Percentiles rank a stretch among this genome's conserved stretches.
phyloP scores from a whole-genome alignment of 2,329 filamentous ascomycete species.

The Ustilaginoidea virens region DNA sequence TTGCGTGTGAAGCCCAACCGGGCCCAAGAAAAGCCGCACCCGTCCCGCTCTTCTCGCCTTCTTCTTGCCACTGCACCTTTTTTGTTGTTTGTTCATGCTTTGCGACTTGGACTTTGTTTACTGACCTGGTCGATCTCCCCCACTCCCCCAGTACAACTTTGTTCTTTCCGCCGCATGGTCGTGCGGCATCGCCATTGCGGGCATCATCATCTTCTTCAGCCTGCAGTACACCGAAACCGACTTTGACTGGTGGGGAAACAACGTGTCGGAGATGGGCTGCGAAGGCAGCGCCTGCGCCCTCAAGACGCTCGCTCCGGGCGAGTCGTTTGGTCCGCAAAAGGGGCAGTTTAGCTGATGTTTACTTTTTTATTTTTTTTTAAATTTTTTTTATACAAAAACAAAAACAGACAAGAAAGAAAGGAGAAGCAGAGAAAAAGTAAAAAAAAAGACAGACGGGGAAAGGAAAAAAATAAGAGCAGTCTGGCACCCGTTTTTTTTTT shows the following conservation, averaged over 20 bases:
- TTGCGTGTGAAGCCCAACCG: too few species aligned
- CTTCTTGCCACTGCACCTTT: too few species aligned
- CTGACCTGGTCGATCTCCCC: too few species aligned
- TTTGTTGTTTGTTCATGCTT: too few species aligned
- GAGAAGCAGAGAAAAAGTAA: not conserved
- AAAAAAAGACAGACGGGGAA: not conserved
- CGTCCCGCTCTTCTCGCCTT: too few species aligned
- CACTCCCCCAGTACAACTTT: slow-evolving; percentile 31
- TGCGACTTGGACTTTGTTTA: too few species aligned
- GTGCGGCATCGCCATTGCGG: slow-evolving; percentile 28
- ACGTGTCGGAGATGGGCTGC: slow-evolving; percentile 22
- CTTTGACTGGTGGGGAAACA: slow-evolving; percentile 33
- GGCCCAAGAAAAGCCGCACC: too few species aligned
- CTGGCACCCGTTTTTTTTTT: too few species aligned
- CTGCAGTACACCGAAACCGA: slow-evolving; percentile 10
- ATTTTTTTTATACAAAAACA: slow-evolving; percentile 1
- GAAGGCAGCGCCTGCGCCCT: slow-evolving; percentile 25
- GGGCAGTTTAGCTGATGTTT: slow-evolving; percentile 19
- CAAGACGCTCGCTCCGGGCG: slow-evolving; percentile 16
- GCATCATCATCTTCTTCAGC: slow-evolving; percentile 31
- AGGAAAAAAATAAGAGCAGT: too few species aligned
- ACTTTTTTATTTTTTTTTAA: not conserved
- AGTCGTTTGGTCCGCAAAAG: slow-evolving; percentile 24
- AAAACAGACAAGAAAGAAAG: not conserved
- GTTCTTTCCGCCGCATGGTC: slow-evolving; percentile 31